Conservation (phyloP, 2,329 filamentous ascomycete genomes). For the Diaporthe sp. region DNA sequence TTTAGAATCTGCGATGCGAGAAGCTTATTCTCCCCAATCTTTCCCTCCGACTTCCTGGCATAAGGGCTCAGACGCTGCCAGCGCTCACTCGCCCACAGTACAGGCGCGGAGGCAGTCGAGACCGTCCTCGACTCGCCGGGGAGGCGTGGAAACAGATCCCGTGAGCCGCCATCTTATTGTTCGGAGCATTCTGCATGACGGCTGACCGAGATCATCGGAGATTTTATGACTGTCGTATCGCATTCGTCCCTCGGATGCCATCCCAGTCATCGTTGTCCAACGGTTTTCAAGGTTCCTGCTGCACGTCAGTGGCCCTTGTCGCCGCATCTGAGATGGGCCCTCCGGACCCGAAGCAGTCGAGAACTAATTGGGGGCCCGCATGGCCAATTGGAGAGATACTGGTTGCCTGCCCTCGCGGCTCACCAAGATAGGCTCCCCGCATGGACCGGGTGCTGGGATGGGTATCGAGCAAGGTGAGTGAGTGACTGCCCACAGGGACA, state of each 20-base stretch:
- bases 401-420: background rate
- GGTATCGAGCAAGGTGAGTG: background rate
- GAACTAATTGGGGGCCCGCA: background rate
- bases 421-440: conserved; percentile 17
- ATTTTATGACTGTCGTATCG: conserved; percentile 26
- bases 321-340: background rate
- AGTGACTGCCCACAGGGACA: background rate
- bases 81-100: background rate
- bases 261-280: background rate
- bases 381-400: background rate
- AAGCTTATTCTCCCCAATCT: background rate
- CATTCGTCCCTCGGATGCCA: conserved; percentile 17
- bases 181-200: conserved; percentile 3
- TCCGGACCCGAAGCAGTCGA: conserved; percentile 1
- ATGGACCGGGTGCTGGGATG: conserved; percentile 2
- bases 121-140: background rate
- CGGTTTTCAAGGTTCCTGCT: background rate
- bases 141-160: background rate
- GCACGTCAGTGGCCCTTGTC: conserved; percentile 18
- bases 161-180: conserved; percentile 5
- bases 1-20: conserved; percentile 7
- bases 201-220: conserved; percentile 21
- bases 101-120: background rate
- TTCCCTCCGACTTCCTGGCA: background rate
- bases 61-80: background rate